Base-by-base conservation (phyloP, 2,329 filamentous ascomycete species). In the Clonostachys byssicola region DNA sequence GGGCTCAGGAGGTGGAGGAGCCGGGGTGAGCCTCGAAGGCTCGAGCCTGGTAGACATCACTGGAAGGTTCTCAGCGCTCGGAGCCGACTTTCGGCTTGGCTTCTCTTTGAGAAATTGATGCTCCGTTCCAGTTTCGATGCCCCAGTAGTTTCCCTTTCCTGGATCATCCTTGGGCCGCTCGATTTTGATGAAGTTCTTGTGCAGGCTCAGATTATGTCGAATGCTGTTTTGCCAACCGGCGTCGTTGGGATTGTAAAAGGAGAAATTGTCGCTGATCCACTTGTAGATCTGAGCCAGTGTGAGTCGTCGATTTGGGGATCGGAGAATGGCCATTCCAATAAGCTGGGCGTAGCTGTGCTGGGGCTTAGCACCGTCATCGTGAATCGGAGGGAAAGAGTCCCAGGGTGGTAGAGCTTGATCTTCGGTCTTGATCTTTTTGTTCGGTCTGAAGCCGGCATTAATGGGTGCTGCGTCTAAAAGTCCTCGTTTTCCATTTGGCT, bases 161-260 rank as follows among this genome's bases (percentile, higher is more conserved):
- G 92, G 92, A 60, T 97, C 94, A 62, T 96, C 92, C 74, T 97
- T 97, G 48, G 92, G 91, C 49, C 94, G 82, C 66, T 96, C 92
- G 61, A 95, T 88, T 71, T 97, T 97, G 63, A 92, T 85, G 61
- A 97, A 97, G 42, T 89, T 89, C 71, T 97, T 97, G 76, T 96
- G 95, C 41, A 99, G 76, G 61, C 92, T 96, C 34, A 99, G 82
- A 58, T 99, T 99, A 68, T 99, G 94, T 34, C 94, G 88, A 64
- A 99, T 99, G 72, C 94, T 97, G 68, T 99, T 99, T 68, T 97
- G 92, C 94, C 94, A 99, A 52, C 94, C 92, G 12, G 88, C 84
- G 58, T 96, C 91, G 47, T 85, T 81, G 40, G 83, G 80, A 56
- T 81, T 85, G 72, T 97, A 99, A 68, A 92, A 96, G 6, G 81